phyloP scores from a whole-genome alignment of 2,329 filamentous ascomycete species.

The Pseudogymnoascus sp. region DNA sequence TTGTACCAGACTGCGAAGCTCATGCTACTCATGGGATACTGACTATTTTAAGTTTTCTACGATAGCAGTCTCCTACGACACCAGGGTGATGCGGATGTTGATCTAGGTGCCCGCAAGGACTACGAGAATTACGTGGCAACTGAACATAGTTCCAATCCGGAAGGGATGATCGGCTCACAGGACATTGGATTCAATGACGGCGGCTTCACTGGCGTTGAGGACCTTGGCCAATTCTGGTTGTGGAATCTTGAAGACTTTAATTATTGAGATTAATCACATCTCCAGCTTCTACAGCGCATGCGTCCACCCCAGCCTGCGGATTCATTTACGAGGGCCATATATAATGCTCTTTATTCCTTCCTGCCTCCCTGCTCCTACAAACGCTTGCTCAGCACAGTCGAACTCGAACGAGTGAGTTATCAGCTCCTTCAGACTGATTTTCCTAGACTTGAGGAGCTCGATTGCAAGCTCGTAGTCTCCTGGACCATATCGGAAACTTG shows the following conservation, averaged over 20 bases:
- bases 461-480: slow-evolving; percentile 46
- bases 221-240: slow-evolving; percentile 28
- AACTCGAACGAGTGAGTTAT: slow-evolving; percentile 72
- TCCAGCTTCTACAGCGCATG: not conserved
- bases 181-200: not conserved
- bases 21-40: not conserved
- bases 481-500: slow-evolving; percentile 28
- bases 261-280: not conserved
- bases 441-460: slow-evolving; percentile 63
- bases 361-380: slow-evolving; percentile 34
- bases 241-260: slow-evolving; percentile 25
- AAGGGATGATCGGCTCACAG: not conserved
- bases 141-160: not conserved
- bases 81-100: not conserved
- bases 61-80: not conserved
- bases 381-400: slow-evolving; percentile 72
- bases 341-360: slow-evolving; percentile 26
- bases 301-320: not conserved
- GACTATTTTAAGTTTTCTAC: not conserved
- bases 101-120: not conserved
- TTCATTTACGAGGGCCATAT: slow-evolving; percentile 19
- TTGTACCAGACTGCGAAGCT: not conserved
- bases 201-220: slow-evolving; percentile 12
- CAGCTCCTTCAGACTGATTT: slow-evolving; percentile 71
- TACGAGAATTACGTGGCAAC: not conserved